Conservation (phyloP, 768 basidiomycete genomes). For the Hebeloma cylindrosporum region DNA sequence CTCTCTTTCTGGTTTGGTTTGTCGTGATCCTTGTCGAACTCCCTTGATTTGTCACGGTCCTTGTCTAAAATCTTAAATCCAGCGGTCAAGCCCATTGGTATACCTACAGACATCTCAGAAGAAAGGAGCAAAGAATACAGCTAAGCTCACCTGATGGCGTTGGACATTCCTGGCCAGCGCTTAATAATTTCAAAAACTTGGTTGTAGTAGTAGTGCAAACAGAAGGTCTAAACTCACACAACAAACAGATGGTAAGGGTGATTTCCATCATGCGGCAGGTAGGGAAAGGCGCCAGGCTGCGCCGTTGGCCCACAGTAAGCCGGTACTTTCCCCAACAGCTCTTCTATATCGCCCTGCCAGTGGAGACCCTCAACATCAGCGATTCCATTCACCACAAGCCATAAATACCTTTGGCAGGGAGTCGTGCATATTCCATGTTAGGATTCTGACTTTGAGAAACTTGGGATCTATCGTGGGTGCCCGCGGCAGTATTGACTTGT, state of each 20-base stretch:
- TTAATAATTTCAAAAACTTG: conserved; percentile 20
- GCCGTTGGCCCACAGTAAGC: conserved; percentile 33
- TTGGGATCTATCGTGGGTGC: conserved; percentile 30
- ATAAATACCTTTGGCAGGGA: conserved; percentile 65
- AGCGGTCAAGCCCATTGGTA: conserved; percentile 77
- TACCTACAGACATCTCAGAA: conserved; percentile 41
- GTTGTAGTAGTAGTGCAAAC: conserved; percentile 7
- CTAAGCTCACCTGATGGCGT: conserved; percentile 58
- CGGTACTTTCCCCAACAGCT: conserved; percentile 65
- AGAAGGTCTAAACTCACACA: conserved; percentile 47
- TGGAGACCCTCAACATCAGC: neutral
- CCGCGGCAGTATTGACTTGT: conserved; percentile 6
- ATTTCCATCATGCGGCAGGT: conserved; percentile 45
- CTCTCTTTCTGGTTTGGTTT: conserved; percentile 38
- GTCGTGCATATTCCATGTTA: conserved; percentile 89
- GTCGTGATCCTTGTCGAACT: conserved; percentile 28
- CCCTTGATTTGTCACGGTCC: conserved; percentile 46
- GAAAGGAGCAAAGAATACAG: neutral
- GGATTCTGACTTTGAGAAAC: conserved; percentile 64
- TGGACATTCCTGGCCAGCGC: conserved; percentile 77
- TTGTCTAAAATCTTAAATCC: conserved; percentile 69
- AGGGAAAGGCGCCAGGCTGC: conserved; percentile 40
- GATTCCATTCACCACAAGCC: neutral
- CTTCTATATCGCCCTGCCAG: conserved; percentile 69
- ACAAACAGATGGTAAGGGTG: conserved; percentile 83